phyloP scores from a whole-genome alignment of 1,139 yeast genomes.

The Chernovozyma aurita region DNA sequence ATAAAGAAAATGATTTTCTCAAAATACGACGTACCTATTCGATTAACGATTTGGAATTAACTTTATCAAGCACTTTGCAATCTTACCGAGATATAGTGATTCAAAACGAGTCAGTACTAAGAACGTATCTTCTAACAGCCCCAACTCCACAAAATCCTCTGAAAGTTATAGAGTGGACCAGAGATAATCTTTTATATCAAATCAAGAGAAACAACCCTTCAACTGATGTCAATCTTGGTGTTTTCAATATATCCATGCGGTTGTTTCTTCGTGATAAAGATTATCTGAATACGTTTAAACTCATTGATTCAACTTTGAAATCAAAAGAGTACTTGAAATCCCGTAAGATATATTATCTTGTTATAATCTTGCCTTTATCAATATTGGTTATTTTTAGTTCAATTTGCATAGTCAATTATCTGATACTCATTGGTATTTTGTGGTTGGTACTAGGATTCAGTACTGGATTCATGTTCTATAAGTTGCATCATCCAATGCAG shows the following conservation, averaged over 20 bases:
- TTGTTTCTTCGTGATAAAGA: slow-evolving; percentile 27
- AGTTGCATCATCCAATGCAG: slow-evolving; percentile 6
- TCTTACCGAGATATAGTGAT: slow-evolving; percentile 9
- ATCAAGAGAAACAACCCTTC: background rate
- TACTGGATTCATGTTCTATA: background rate
- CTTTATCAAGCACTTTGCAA: slow-evolving; percentile 13
- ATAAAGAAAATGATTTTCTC: slow-evolving; percentile 1
- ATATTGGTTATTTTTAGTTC: background rate
- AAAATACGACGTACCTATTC: slow-evolving; percentile 5
- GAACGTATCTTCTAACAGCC: slow-evolving; percentile 16
- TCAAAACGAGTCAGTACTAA: slow-evolving; percentile 10
- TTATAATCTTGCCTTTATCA: background rate
- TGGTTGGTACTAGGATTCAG: background rate
- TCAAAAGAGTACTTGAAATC: slow-evolving; percentile 2
- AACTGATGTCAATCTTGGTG: background rate
- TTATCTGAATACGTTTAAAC: slow-evolving; percentile 28
- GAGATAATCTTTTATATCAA: background rate
- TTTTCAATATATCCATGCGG: background rate
- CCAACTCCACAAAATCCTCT: slow-evolving; percentile 20
- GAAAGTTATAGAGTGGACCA: slow-evolving; percentile 3
- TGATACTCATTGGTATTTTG: slow-evolving; percentile 1
- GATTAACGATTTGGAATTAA: slow-evolving; percentile 15
- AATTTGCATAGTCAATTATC: background rate
- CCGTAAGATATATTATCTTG: background rate
- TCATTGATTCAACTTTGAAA: slow-evolving; percentile 25